These are phyloP conservation scores for Coix lacrymajobi DNA, from an alignment of 176 grass and related monocot species.

Conservation along the genomic window DNA sequence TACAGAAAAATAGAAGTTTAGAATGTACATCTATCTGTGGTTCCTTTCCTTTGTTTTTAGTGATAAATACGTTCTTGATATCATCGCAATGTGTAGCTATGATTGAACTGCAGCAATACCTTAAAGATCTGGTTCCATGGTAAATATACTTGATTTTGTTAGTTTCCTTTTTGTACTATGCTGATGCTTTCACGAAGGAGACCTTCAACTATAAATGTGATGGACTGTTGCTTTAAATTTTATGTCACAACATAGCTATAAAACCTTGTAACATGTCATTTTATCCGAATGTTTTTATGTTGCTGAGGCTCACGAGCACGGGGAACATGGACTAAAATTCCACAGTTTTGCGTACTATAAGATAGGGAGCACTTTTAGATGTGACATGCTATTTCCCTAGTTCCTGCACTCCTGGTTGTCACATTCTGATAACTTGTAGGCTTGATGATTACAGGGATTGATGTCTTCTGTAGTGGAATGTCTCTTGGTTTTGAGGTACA, in stretches of 20 bases:
- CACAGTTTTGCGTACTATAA: not conserved
- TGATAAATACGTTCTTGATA: not conserved
- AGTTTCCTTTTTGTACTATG: not conserved
- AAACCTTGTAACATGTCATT: not conserved
- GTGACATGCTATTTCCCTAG: not conserved
- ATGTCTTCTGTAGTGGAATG: conserved; percentile 72
- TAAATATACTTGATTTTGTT: not conserved
- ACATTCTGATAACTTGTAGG: conserved; percentile 14
- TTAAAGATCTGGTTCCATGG: not conserved
- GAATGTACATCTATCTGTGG: not conserved
- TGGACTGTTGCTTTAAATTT: not conserved
- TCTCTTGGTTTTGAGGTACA: conserved; percentile 70
- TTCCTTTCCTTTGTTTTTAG: not conserved
- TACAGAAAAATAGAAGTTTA: not conserved
- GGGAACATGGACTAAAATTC: not conserved
- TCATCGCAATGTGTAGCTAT: not conserved
- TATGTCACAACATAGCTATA: not conserved
- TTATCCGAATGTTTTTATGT: not conserved
- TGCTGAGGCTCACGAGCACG: not conserved
- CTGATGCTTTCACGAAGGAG: not conserved
- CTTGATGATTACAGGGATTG: conserved; percentile 56
- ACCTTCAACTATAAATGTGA: not conserved
- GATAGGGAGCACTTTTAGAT: not conserved
- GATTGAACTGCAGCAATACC: not conserved
- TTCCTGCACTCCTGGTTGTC: not conserved